Base-by-base conservation (phyloP, 345 rosid species). In the Corymbia maculata region DNA sequence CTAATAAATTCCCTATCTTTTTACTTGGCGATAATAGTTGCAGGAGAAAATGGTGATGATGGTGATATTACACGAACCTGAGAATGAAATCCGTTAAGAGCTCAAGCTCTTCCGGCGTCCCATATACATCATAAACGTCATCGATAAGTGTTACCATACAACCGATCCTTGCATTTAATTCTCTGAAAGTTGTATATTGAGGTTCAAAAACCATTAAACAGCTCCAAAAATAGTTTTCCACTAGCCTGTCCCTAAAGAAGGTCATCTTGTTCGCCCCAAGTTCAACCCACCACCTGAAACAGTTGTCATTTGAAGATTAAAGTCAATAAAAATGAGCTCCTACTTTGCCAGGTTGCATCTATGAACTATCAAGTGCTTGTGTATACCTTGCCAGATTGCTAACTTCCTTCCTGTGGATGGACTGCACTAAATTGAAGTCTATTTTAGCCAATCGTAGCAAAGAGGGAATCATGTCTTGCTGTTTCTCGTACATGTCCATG, bases 221-320 rank as follows among this genome's bases (percentile, higher is more conserved):
- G 64, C 52, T 6, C 88, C 88, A 88, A 28, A 88, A 51, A 52
- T 88, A 86, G 86, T 51, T 79, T 66, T 90, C 91, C 52, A 87
- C 53, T 32, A 88, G 85, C 70, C 89, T 51, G 13, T 90, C 91
- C 44, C 91, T 44, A 21, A 6, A 85, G 80, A 86, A 86, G 5
- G 36, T 36, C 57, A 90, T 51, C 44, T 88, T 70, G 47, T 36
- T 52, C 9, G 22, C 45, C 1, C 89, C 90, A 89, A 88, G 47
- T 4, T 90, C 87, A 36, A 84, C 79, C 90, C 91, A 90, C 91
- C 91, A 88, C 89, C 91, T 88, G 85, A 82, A 82, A 82, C 13
- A 22, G 3, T 82, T 68, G 79, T 32, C 79, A 45, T 11, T 3
- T 30, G 79, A 68, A 4, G 79, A 30, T 22, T 68, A 30, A 30